Conservation (phyloP, 129 eudicot species). For the Artemisia annua region DNA sequence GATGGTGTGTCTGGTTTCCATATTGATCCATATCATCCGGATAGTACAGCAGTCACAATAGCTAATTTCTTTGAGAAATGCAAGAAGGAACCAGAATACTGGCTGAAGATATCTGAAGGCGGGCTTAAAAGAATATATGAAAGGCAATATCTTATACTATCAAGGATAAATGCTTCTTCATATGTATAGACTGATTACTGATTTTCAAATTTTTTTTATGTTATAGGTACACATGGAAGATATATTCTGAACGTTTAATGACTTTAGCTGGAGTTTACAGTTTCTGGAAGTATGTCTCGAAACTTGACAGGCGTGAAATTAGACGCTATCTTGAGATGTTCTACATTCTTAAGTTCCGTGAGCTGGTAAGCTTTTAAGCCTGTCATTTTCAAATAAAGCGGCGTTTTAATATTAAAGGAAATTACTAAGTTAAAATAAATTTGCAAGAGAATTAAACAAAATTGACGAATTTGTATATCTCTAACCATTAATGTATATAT, state of each 20-base stretch:
- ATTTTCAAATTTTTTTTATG: slow-evolving; percentile 10
- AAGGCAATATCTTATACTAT: slow-evolving; percentile 42
- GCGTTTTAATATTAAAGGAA: neutral
- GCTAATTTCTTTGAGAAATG: slow-evolving; percentile 66
- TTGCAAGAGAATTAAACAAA: too few species aligned
- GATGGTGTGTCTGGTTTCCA: slow-evolving; percentile 90
- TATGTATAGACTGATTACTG: slow-evolving; percentile 9
- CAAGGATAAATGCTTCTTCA: neutral
- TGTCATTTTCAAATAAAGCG: neutral
- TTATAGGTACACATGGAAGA: slow-evolving; percentile 96
- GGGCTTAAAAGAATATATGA: slow-evolving; percentile 74
- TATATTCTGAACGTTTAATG: slow-evolving; percentile 87
- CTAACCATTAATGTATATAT: too few species aligned
- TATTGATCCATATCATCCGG: slow-evolving; percentile 95
- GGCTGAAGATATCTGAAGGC: slow-evolving; percentile 70
- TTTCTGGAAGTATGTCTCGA: slow-evolving; percentile 92
- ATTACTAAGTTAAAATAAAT: too few species aligned
- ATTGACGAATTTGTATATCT: too few species aligned
- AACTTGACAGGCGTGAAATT: slow-evolving; percentile 91
- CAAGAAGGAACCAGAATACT: slow-evolving; percentile 58
- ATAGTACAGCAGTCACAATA: slow-evolving; percentile 60
- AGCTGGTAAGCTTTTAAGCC: slow-evolving; percentile 58
- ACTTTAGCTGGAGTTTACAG: slow-evolving; percentile 94
- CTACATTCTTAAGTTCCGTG: slow-evolving; percentile 92
- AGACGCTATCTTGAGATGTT: slow-evolving; percentile 98